Evolutionary conservation across 2,329 filamentous ascomycete species (phyloP).

Genomic region (Penicillium sp.): DNA sequence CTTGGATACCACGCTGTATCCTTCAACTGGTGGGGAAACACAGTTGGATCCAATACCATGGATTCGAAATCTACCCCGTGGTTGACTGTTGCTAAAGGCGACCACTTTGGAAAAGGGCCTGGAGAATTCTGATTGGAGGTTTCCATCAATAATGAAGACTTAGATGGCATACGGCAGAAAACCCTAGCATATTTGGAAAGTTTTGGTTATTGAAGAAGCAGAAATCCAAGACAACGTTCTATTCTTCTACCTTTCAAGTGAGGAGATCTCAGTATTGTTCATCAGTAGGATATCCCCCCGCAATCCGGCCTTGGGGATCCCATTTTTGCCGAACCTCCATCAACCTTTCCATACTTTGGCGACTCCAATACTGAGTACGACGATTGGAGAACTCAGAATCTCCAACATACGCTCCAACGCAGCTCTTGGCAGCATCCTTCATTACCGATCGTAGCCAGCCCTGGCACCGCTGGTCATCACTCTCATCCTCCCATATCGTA

Average conservation of each 20-base stretch:
- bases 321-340: slow-evolving; percentile 39
- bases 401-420: slow-evolving; percentile 56
- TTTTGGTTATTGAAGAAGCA: no score
- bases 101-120: slow-evolving; percentile 34
- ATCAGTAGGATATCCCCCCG: neutral
- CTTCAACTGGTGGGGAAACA: slow-evolving; percentile 40
- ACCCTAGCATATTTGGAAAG: no score
- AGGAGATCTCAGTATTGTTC: no score
- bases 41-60: slow-evolving; percentile 35
- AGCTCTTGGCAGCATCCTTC: slow-evolving; percentile 24
- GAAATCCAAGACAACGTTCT: no score
- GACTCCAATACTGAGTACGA: slow-evolving; percentile 50
- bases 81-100: slow-evolving; percentile 29
- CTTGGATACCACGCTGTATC: slow-evolving; percentile 32
- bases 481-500: slow-evolving; percentile 50
- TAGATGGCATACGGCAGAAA: no score
- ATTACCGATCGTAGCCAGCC: slow-evolving; percentile 50
- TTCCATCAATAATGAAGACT: neutral
- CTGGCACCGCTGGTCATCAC: slow-evolving; percentile 48
- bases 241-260: no score
- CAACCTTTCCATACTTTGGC: slow-evolving; percentile 43
- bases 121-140: slow-evolving; percentile 13
- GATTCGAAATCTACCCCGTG: slow-evolving; percentile 38
- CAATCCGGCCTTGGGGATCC: slow-evolving; percentile 25
- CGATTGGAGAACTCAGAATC: slow-evolving; percentile 55